Evolutionary conservation across 306 rosid genomes (phyloP).

Genomic region (Citrullus amarus): DNA sequence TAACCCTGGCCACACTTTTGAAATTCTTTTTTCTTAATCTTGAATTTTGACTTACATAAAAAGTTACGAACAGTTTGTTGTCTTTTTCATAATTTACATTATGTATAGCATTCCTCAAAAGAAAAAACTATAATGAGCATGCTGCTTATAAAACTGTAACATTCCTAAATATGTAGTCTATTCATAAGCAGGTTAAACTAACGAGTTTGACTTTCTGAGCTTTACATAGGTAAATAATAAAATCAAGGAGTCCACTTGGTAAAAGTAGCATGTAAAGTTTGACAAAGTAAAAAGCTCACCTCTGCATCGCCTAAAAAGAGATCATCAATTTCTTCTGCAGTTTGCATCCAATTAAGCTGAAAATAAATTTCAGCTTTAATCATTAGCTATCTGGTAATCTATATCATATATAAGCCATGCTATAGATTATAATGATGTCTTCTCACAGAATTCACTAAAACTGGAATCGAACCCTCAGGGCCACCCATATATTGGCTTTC

Average conservation of each 20-base stretch:
- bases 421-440: constrained; percentile 16
- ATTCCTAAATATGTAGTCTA: background rate
- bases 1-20: background rate
- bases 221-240: background rate
- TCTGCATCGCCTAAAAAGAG: constrained; percentile 81
- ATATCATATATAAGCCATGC: background rate
- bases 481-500: constrained; percentile 66
- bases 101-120: background rate
- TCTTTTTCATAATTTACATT: background rate
- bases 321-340: constrained; percentile 86
- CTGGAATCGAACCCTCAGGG: constrained; percentile 77
- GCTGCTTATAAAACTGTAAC: background rate
- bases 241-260: background rate
- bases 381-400: background rate
- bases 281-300: constrained; percentile 24
- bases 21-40: background rate
- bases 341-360: constrained; percentile 66
- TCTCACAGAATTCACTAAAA: constrained; percentile 72
- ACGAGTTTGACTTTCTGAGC: background rate
- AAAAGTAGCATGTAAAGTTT: background rate
- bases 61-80: background rate
- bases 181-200: background rate
- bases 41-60: background rate
- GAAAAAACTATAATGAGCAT: background rate
- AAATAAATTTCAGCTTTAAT: constrained; percentile 19